Conservation (phyloP, 2,329 filamentous ascomycete species). For the Harringtonia lauricola region DNA sequence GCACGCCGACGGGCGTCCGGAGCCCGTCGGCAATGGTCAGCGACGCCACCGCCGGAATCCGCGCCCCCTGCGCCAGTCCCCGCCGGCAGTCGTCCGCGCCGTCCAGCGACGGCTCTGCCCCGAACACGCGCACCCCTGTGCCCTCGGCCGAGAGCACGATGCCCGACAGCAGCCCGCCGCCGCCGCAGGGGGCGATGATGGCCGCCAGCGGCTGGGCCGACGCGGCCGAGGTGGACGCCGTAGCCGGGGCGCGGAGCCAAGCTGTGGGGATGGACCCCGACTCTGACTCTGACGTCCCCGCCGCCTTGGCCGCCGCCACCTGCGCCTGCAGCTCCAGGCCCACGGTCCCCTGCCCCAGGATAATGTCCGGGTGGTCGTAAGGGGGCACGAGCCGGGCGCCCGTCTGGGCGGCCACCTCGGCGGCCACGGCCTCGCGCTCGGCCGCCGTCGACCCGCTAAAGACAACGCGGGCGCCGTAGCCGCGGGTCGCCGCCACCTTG, state of each 20-base stretch:
- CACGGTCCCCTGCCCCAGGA: conserved; percentile 86
- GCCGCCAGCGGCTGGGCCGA: conserved; percentile 41
- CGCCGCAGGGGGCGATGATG: conserved; percentile 75
- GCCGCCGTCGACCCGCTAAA: conserved; percentile 72
- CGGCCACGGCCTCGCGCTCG: conserved; percentile 71
- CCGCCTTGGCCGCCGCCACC: conserved; percentile 29
- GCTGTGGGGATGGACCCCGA: conserved; percentile 1
- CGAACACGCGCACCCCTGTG: conserved; percentile 68
- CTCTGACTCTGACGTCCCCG: conserved; percentile 4
- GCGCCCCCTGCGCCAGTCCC: conserved; percentile 51
- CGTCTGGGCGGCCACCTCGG: conserved; percentile 57
- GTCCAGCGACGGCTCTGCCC: conserved; percentile 72
- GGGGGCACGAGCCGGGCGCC: conserved; percentile 75
- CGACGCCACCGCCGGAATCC: conserved; percentile 58
- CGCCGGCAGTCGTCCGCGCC: conserved; percentile 75
- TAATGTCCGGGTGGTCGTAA: conserved; percentile 85
- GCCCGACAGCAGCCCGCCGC: conserved; percentile 79
- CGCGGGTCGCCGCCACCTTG: conserved; percentile 74
- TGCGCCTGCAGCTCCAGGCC: conserved; percentile 75
- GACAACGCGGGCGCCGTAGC: conserved; percentile 66
- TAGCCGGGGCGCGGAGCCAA: conserved; percentile 4
- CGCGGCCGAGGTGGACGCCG: conserved; percentile 8
- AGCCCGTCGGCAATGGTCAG: conserved; percentile 84
- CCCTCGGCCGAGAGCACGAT: conserved; percentile 65
- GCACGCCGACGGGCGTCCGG: conserved; percentile 65